These are phyloP conservation scores for Arxiozyma slooffiae DNA, from an alignment of 1,139 yeast genomes.

Conservation along the genomic window DNA sequence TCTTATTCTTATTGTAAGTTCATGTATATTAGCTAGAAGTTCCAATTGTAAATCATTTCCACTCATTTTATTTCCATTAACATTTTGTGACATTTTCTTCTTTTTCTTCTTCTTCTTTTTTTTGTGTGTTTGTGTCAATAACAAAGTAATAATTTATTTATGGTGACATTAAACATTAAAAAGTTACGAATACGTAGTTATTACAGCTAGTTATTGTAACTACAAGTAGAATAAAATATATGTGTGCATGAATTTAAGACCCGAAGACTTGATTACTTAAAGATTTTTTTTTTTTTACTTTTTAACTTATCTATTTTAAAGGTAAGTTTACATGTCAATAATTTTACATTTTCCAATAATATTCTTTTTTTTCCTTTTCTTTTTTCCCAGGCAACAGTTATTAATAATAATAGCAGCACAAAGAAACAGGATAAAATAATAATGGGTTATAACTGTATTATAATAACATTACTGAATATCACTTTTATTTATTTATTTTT, in stretches of 20 bases:
- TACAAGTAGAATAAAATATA: no score
- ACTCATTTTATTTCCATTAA: slow-evolving; percentile 1
- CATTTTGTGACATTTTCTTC: background rate
- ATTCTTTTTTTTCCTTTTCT: background rate
- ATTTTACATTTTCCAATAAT: background rate
- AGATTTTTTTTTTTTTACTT: no score
- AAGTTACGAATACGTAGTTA: no score
- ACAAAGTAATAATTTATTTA: no score
- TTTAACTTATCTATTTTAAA: no score
- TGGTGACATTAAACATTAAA: background rate
- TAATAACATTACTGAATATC: no score
- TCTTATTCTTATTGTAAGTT: slow-evolving; percentile 22
- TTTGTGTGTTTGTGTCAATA: no score
- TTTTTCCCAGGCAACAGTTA: background rate
- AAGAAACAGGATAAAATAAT: no score
- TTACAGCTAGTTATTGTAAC: background rate
- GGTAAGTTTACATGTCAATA: background rate
- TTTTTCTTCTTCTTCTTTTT: background rate
- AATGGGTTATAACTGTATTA: background rate
- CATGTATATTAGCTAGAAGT: slow-evolving; percentile 25
- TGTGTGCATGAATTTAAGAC: no score
- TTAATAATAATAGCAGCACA: background rate
- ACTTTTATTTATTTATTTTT: no score
- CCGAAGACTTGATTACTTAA: background rate
- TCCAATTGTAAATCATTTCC: slow-evolving; percentile 15